Evolutionary conservation across 148 eudicot genomes (phyloP).

Genomic region (Suaeda aralocaspica): DNA sequence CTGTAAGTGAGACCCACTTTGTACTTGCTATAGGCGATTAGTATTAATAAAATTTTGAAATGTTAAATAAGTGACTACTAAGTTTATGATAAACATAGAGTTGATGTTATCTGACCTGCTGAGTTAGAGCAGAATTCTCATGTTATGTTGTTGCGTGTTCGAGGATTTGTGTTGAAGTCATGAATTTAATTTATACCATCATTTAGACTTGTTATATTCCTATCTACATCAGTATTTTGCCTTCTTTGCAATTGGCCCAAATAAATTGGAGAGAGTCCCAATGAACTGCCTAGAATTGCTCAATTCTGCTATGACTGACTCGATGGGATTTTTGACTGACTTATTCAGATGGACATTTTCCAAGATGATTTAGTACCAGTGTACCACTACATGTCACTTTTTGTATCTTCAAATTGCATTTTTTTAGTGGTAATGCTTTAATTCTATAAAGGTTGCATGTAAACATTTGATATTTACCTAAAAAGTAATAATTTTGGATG

Average conservation of each 20-base stretch:
- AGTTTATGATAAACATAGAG: background rate
- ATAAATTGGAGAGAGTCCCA: background rate
- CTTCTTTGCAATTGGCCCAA: background rate
- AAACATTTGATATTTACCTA: background rate
- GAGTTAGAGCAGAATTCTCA: background rate
- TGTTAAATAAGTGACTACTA: too few relatives aligned
- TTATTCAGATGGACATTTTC: constrained; percentile 15
- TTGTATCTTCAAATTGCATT: background rate
- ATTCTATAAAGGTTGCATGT: background rate
- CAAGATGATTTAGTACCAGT: constrained; percentile 14
- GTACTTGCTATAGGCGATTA: background rate
- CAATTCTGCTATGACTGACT: constrained; percentile 9
- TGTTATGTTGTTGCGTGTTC: constrained; percentile 3
- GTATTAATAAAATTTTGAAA: background rate
- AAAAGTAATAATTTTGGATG: background rate
- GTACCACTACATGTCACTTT: too few relatives aligned
- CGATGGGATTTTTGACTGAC: constrained; percentile 8
- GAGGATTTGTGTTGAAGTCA: constrained; percentile 2
- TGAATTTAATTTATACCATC: background rate
- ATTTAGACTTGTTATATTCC: background rate
- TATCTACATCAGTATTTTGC: background rate
- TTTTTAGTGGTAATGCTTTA: background rate
- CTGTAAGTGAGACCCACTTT: background rate
- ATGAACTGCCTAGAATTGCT: constrained; percentile 14
- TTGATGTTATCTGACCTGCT: background rate